Conservation (phyloP, 306 rosid genomes). For the Sphenostylis stenocarpa region DNA sequence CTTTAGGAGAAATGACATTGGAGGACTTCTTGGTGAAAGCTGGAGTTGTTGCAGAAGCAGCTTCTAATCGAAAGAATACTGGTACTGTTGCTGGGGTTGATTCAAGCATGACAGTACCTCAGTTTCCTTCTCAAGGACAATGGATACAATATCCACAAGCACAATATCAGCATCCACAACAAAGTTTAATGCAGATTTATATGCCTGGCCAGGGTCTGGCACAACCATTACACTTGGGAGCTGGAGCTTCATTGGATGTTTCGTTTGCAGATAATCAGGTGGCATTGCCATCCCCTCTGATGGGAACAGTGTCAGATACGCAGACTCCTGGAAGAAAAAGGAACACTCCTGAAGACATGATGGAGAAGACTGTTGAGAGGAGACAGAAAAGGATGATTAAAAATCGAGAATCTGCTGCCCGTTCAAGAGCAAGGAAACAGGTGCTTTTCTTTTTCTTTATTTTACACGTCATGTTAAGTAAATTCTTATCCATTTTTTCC, state of each 20-base stretch:
- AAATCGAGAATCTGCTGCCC: conserved; percentile 99
- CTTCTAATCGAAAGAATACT: conserved; percentile 43
- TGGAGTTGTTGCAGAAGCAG: conserved; percentile 75
- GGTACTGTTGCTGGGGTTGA: conserved; percentile 48
- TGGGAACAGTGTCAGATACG: conserved; percentile 76
- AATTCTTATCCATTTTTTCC: background rate
- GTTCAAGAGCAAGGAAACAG: conserved; percentile 99
- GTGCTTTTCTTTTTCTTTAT: conserved; percentile 40
- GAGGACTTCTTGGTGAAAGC: conserved; percentile 99
- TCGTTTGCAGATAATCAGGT: conserved; percentile 64
- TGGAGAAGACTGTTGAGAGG: conserved; percentile 91
- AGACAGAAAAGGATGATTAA: conserved; percentile 98
- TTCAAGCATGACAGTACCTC: conserved; percentile 49
- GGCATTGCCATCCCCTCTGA: conserved; percentile 64
- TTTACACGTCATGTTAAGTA: background rate
- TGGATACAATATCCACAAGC: conserved; percentile 78
- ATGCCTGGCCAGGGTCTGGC: conserved; percentile 68
- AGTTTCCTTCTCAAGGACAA: conserved; percentile 67
- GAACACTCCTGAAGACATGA: conserved; percentile 61
- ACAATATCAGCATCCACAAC: conserved; percentile 77
- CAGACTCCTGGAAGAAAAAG: conserved; percentile 82
- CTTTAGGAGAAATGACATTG: conserved; percentile 97
- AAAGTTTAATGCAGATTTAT: conserved; percentile 73
- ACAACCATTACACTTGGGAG: conserved; percentile 67
- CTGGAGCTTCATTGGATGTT: conserved; percentile 65